Evolutionary conservation across 2,329 filamentous ascomycete genomes (phyloP).

Genomic region (Fonsecaea monophora): DNA sequence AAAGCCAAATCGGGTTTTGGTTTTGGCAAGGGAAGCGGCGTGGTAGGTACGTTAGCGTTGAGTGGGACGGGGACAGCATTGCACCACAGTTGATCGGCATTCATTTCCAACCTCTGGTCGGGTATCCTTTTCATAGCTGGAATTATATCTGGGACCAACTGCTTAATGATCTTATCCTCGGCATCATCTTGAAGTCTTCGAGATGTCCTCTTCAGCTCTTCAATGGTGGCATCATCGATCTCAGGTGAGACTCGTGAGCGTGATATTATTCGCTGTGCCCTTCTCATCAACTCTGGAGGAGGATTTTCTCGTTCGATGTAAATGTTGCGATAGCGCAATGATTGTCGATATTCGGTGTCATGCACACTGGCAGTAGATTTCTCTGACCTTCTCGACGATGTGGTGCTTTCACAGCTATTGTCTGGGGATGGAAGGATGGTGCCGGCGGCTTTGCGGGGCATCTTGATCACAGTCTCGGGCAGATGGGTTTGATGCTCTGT

Average conservation of each 20-base stretch:
- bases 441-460: conserved; percentile 8
- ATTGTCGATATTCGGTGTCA: conserved; percentile 25
- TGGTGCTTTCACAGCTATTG: conserved; percentile 8
- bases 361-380: conserved; percentile 19
- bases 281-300: conserved; percentile 17
- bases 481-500: conserved; percentile 11
- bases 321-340: conserved; percentile 16
- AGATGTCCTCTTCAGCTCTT: conserved; percentile 5
- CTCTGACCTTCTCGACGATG: conserved; percentile 25
- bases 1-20: conserved; percentile 31
- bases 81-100: conserved; percentile 22
- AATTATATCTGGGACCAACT: conserved; percentile 22
- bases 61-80: conserved; percentile 32
- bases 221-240: conserved; percentile 22
- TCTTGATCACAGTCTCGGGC: conserved; percentile 1
- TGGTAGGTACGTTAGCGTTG: background rate
- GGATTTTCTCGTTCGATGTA: conserved; percentile 19
- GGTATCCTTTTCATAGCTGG: conserved; percentile 21
- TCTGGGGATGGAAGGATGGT: conserved; percentile 8
- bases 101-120: conserved; percentile 19
- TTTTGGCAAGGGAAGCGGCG: conserved; percentile 25
- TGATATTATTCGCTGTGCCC: conserved; percentile 23
- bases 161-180: conserved; percentile 20
- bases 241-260: conserved; percentile 24
- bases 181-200: conserved; percentile 13